phyloP scores from a whole-genome alignment of 495 filamentous ascomycete species.

The Lasiosphaeriaceae sp. region DNA sequence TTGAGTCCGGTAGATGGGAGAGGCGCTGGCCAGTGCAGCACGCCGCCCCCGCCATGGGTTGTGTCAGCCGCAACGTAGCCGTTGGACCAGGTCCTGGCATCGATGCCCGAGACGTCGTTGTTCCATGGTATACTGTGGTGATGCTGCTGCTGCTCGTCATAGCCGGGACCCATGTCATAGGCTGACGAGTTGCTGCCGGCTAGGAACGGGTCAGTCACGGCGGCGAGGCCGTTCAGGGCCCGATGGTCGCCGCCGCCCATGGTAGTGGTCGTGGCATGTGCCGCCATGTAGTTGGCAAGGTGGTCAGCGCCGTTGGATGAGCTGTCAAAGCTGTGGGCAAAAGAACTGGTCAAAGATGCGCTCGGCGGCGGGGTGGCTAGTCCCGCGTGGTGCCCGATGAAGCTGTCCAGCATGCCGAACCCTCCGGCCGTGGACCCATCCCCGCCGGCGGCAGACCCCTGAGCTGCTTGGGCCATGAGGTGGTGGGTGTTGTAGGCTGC shows the following conservation, averaged over 20 bases:
- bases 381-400: conserved; percentile 17
- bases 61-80: background rate
- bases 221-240: conserved; percentile 5
- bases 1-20: background rate
- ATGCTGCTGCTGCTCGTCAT: conserved; percentile 5
- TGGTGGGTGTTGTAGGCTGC: conserved; percentile 18
- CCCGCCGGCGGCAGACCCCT: background rate
- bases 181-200: background rate
- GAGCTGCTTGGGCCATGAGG: conserved; percentile 5
- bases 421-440: background rate
- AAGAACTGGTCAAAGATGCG: conserved; percentile 23
- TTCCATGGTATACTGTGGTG: background rate
- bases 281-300: conserved; percentile 10
- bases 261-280: conserved; percentile 1
- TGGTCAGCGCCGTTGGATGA: background rate
- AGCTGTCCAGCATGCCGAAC: conserved; percentile 16
- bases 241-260: background rate
- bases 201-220: conserved; percentile 23
- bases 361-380: conserved; percentile 31
- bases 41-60: background rate
- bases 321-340: conserved; percentile 19
- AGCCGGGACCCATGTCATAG: conserved; percentile 1
- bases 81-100: background rate
- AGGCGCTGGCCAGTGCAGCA: background rate
- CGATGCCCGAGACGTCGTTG: background rate